These are phyloP conservation scores for Rhizopus sp. DNA, from an alignment of 371 early-diverging fungal species.

Conservation along the genomic window DNA sequence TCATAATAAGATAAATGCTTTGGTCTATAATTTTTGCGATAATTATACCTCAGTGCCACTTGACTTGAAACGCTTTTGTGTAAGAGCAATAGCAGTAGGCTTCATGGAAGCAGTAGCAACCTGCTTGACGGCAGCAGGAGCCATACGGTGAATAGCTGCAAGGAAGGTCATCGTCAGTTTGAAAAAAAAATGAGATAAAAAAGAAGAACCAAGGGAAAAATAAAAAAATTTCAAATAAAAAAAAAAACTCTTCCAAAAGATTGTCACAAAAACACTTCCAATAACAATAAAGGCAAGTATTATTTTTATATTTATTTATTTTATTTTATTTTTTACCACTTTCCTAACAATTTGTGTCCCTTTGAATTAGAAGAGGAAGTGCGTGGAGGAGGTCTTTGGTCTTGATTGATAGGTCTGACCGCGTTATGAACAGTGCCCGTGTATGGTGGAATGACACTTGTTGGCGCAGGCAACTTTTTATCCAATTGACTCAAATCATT, in stretches of 20 bases:
- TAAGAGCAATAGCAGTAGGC: constrained; percentile 37
- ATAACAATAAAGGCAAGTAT: no score
- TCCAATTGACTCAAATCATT: constrained; percentile 53
- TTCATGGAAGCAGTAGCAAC: constrained; percentile 34
- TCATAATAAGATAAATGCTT: neutral
- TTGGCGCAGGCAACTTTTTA: constrained; percentile 26
- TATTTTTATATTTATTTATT: neutral
- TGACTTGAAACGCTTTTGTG: constrained; percentile 52
- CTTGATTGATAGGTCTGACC: neutral
- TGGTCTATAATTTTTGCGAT: constrained; percentile 10
- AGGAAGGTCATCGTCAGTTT: constrained; percentile 41
- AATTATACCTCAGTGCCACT: constrained; percentile 37
- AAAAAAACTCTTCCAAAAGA: neutral
- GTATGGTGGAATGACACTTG: constrained; percentile 42
- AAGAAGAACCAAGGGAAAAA: constrained; percentile 14
- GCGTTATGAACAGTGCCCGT: constrained; percentile 26
- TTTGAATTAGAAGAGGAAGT: constrained; percentile 16
- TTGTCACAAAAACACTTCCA: neutral
- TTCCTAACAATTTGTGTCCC: constrained; percentile 25
- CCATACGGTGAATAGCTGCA: constrained; percentile 45
- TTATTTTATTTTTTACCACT: constrained; percentile 18
- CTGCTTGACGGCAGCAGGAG: constrained; percentile 44
- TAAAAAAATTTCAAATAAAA: neutral
- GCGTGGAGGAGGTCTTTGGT: constrained; percentile 17
- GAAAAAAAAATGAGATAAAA: constrained; percentile 5